phyloP scores from a whole-genome alignment of 345 rosid genomes.

The Erodium maritimum region DNA sequence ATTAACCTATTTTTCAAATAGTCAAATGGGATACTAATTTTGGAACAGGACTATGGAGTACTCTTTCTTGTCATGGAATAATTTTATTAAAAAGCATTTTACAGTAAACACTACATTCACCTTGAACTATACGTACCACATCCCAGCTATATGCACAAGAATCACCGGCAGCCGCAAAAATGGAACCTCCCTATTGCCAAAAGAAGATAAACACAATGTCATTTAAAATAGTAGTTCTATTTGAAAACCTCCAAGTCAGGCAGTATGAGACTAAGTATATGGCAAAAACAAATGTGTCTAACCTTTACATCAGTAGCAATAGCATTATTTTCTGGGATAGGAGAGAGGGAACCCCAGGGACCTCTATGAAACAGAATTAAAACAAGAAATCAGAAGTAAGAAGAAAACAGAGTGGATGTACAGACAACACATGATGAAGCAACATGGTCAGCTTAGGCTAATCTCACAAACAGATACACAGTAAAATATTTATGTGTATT shows the following conservation, averaged over 20 bases:
- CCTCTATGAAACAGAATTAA: slow-evolving; percentile 37
- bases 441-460: background rate
- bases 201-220: slow-evolving; percentile 9
- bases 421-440: background rate
- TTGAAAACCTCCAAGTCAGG: background rate
- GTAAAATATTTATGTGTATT: background rate
- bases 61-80: background rate
- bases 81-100: background rate
- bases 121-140: slow-evolving; percentile 55
- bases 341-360: slow-evolving; percentile 95
- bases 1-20: too few relatives aligned
- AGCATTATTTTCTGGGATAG: slow-evolving; percentile 84
- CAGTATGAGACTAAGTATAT: background rate
- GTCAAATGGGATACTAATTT: background rate
- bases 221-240: background rate
- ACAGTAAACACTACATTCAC: slow-evolving; percentile 11
- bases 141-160: slow-evolving; percentile 97
- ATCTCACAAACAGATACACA: background rate
- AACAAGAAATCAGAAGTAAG: slow-evolving; percentile 7
- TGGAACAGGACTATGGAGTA: background rate
- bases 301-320: slow-evolving; percentile 68
- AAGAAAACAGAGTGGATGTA: slow-evolving; percentile 1
- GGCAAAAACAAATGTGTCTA: slow-evolving; percentile 1
- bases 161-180: slow-evolving; percentile 87
- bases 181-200: slow-evolving; percentile 44